Percentiles rank a stretch among this genome's conserved stretches.
Evolutionary conservation across 148 eudicot genomes (phyloP).

Genomic region (Camellia granthamiana): DNA sequence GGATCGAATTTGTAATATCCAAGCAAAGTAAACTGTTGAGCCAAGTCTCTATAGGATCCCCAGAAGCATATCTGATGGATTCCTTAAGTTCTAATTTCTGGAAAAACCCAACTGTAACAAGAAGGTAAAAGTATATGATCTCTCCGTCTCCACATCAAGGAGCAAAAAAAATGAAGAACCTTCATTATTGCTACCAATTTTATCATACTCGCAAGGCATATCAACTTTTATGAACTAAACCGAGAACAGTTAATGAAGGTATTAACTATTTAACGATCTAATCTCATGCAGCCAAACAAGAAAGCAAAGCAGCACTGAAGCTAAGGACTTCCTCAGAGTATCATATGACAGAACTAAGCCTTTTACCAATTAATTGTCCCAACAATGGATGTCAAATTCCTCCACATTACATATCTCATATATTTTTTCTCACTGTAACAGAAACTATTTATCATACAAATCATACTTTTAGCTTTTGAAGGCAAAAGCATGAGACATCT

Average conservation of each 20-base stretch:
- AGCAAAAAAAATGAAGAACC: not conserved
- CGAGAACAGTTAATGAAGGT: not conserved
- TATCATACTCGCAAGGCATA: not conserved
- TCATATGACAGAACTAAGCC: no score
- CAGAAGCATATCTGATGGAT: constrained; percentile 84
- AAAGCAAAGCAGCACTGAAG: not conserved
- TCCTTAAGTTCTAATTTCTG: constrained; percentile 73
- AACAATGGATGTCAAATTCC: no score
- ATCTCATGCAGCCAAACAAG: not conserved
- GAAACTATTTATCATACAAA: no score
- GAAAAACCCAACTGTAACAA: constrained; percentile 50
- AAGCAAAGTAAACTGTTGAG: constrained; percentile 73
- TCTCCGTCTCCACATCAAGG: constrained; percentile 9
- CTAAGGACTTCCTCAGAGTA: not conserved
- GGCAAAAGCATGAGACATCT: no score
- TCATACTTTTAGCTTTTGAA: no score
- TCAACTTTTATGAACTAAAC: not conserved
- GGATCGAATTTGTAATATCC: constrained; percentile 69
- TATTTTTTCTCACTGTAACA: no score
- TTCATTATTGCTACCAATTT: not conserved
- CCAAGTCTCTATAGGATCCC: constrained; percentile 89
- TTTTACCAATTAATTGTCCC: no score
- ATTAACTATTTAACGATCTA: not conserved
- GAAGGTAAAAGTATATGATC: not conserved
- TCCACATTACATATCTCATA: no score